Evolutionary conservation across 306 rosid genomes (phyloP).

Genomic region (Cotoneaster glaucophyllus): DNA sequence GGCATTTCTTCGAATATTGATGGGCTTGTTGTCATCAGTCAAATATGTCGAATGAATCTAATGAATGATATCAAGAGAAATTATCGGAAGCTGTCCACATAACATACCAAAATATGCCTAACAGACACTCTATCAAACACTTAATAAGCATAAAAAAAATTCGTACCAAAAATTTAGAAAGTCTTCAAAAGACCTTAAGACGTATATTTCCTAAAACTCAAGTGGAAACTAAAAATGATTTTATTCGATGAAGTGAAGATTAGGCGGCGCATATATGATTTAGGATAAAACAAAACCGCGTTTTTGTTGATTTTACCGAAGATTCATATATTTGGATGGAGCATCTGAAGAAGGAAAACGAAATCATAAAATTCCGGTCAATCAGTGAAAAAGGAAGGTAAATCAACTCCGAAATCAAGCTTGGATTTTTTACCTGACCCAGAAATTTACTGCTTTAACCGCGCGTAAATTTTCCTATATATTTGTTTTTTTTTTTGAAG

Average conservation of each 20-base stretch:
- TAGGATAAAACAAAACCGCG: neutral
- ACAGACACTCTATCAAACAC: no score
- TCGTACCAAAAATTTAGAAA: no score
- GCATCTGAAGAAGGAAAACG: neutral
- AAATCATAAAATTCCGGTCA: slow-evolving; percentile 15
- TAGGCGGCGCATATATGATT: neutral
- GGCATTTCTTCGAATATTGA: no score
- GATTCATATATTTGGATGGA: neutral
- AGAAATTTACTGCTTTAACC: neutral
- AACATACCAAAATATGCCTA: no score
- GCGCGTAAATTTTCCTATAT: neutral
- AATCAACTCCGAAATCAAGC: neutral
- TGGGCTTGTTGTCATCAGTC: no score
- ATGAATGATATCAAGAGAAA: no score
- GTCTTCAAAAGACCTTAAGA: no score
- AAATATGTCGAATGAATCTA: no score
- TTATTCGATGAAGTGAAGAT: neutral
- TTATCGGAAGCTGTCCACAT: rapidly evolving
- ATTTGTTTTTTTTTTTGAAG: no score
- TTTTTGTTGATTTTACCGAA: neutral
- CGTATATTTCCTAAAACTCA: no score
- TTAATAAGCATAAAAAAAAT: no score
- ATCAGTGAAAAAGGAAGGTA: slow-evolving; percentile 5
- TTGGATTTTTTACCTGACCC: neutral
- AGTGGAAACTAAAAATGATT: neutral